Evolutionary conservation across 2,329 filamentous ascomycete genomes (phyloP).

Genomic region (Chaetomiaceae sp.): DNA sequence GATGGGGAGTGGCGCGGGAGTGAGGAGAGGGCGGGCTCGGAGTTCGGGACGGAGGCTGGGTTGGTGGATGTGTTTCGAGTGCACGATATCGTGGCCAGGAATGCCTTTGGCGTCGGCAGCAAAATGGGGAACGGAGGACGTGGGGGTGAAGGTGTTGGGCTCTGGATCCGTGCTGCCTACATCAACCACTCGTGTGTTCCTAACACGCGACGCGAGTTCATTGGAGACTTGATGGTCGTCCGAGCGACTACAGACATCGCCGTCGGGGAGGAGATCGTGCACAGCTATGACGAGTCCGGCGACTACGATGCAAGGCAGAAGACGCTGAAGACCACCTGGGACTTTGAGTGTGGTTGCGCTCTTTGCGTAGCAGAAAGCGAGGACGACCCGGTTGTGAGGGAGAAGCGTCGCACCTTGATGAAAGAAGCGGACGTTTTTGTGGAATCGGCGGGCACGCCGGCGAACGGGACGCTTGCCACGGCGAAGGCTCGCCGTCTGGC

Average conservation of each 20-base stretch:
- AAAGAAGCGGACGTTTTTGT: conserved; percentile 1
- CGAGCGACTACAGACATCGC: conserved; percentile 2
- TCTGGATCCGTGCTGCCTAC: conserved; percentile 1
- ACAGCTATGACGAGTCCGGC: background rate
- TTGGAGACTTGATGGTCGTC: conserved; percentile 8
- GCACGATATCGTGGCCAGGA: conserved; percentile 9
- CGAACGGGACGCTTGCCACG: background rate
- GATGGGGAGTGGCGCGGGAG: conserved; percentile 1
- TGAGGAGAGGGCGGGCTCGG: background rate
- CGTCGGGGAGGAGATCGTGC: conserved; percentile 1
- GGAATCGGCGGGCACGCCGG: too few relatives aligned
- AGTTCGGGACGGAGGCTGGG: background rate
- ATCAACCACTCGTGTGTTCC: conserved; percentile 10
- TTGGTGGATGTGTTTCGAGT: conserved; percentile 7
- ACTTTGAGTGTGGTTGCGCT: conserved; percentile 2
- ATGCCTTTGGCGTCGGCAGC: conserved; percentile 1
- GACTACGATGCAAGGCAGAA: conserved; percentile 1
- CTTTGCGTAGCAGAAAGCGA: conserved; percentile 6
- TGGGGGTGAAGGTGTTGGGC: background rate
- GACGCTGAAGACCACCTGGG: conserved; percentile 5
- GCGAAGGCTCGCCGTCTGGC: background rate
- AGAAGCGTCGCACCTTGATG: background rate
- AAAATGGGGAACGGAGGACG: background rate
- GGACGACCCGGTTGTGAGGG: background rate
- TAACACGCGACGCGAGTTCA: conserved; percentile 1